Base-by-base conservation (phyloP, 2,329 filamentous ascomycete species). In the Scytalidium lignicola region DNA sequence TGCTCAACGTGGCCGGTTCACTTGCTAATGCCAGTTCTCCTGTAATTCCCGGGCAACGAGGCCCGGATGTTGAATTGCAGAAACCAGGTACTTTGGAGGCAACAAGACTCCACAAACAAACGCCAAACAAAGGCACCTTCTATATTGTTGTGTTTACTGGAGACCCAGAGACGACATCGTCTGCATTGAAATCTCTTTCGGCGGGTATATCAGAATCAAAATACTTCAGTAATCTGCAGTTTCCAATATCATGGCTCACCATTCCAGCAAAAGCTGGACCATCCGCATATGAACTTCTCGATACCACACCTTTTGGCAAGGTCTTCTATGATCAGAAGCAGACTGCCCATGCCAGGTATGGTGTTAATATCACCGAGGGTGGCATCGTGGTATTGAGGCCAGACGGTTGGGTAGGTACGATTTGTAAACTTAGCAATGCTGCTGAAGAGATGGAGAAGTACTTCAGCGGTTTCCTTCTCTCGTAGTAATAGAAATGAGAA, bases 311-410 rank as follows among this genome's bases (percentile, higher is more conserved):
- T 1, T 74, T 75, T 47, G 69, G 71, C 1, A 78, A 74, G 67
- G 74, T 75, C 0, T 70, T 81, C 44, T 83, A 81, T 54, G 67
- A 80, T 9, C 72, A 80, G 49, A 64, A 78, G 52, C 50, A 71
- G 21, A 78, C 74, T 50, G 80, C 75, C 71, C 62, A 77, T 39
- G 71, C 68, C 9, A 60, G 64, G 3, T 62, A 59, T 51, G 58
- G 58, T 5, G 51, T 79, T 8, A 55, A 58, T 1, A 47, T 59
- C 2, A 53, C 63, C 1, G 65, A 74, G 45, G 68, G 74, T 2
- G 75, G 68, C 0, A 61, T 80, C 3, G 61, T 74, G 2, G 70
- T 76, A 48, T 68, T 80, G 1, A 62, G 78, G 20, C 78, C 77
- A 1, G 78, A 81, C 64, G 77, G 77, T 2, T 80, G 80, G 66